Evolutionary conservation across 2,329 filamentous ascomycete species (phyloP).

Genomic region (Fusarium sp.): DNA sequence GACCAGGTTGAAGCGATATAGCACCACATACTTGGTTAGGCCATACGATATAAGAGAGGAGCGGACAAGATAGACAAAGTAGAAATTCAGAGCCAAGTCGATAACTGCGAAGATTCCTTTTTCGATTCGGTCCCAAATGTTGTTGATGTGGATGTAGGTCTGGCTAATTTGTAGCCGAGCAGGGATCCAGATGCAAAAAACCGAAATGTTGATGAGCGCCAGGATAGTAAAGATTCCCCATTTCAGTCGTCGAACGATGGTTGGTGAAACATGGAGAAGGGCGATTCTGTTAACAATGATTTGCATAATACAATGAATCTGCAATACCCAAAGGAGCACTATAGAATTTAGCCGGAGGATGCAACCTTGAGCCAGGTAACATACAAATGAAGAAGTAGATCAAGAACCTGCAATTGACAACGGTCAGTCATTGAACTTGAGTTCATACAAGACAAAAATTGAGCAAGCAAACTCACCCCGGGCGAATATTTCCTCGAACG

Average conservation of each 20-base stretch:
- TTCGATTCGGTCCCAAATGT: conserved; percentile 63
- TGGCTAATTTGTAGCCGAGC: conserved; percentile 56
- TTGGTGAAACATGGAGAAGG: conserved; percentile 57
- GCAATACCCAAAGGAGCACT: conserved; percentile 53
- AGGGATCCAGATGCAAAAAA: conserved; percentile 65
- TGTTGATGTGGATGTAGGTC: conserved; percentile 58
- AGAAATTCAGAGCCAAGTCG: conserved; percentile 60
- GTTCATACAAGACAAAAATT: neutral
- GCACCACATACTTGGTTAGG: conserved; percentile 60
- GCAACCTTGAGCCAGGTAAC: neutral
- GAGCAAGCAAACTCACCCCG: conserved; percentile 32
- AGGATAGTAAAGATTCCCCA: conserved; percentile 58
- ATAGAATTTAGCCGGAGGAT: conserved; percentile 24
- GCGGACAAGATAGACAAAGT: conserved; percentile 60
- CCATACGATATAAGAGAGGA: conserved; percentile 60
- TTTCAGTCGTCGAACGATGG: conserved; percentile 55
- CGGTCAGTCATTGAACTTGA: conserved; percentile 9
- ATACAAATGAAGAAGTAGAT: conserved; percentile 43
- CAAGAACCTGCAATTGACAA: conserved; percentile 46
- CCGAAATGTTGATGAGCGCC: conserved; percentile 60
- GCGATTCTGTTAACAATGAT: conserved; percentile 65
- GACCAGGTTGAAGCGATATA: conserved; percentile 55
- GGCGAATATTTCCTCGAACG: conserved; percentile 49
- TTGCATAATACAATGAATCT: conserved; percentile 60
- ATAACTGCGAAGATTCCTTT: conserved; percentile 62